These are phyloP conservation scores for Aspergillus affinis DNA, from an alignment of 495 filamentous ascomycete species.

Conservation along the genomic window DNA sequence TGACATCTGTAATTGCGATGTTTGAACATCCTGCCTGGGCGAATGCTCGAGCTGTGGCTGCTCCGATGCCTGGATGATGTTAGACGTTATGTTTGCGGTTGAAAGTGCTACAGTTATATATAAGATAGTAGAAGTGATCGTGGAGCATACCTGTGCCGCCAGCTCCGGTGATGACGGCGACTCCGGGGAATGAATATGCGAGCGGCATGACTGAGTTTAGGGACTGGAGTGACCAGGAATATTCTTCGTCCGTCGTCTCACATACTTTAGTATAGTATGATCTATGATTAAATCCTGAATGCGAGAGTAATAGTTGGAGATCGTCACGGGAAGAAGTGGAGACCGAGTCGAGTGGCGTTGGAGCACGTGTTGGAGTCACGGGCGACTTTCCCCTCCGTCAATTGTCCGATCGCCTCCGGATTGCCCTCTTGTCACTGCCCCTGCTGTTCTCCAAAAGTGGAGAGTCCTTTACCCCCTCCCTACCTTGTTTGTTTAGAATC, in stretches of 20 bases:
- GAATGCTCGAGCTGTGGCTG: slow-evolving; percentile 50
- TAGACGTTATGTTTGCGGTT: not conserved
- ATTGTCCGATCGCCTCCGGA: not conserved
- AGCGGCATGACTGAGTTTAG: slow-evolving; percentile 4
- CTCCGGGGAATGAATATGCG: slow-evolving; percentile 29
- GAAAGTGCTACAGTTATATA: too few relatives aligned
- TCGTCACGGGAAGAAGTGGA: not conserved
- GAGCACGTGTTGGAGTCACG: slow-evolving; percentile 9
- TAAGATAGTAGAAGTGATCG: not conserved
- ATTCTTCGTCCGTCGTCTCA: not conserved
- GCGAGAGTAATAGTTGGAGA: not conserved
- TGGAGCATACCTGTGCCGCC: slow-evolving; percentile 28
- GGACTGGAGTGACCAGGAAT: too few relatives aligned
- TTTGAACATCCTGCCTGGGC: slow-evolving; percentile 46
- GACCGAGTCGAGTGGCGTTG: slow-evolving; percentile 1
- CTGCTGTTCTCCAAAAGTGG: slow-evolving; percentile 16
- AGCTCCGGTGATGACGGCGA: slow-evolving; percentile 33
- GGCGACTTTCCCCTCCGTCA: not conserved
- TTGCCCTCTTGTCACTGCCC: not conserved
- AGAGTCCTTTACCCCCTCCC: slow-evolving; percentile 5
- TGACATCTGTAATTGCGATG: slow-evolving; percentile 53
- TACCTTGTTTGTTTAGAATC: not conserved
- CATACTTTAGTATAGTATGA: too few relatives aligned
- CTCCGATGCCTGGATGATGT: slow-evolving; percentile 51
- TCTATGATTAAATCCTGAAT: too few relatives aligned